Evolutionary conservation across 257 asterid species (phyloP), one percentile per base, ranked within the genome.

Genomic region (Nicotiana paniculata): DNA sequence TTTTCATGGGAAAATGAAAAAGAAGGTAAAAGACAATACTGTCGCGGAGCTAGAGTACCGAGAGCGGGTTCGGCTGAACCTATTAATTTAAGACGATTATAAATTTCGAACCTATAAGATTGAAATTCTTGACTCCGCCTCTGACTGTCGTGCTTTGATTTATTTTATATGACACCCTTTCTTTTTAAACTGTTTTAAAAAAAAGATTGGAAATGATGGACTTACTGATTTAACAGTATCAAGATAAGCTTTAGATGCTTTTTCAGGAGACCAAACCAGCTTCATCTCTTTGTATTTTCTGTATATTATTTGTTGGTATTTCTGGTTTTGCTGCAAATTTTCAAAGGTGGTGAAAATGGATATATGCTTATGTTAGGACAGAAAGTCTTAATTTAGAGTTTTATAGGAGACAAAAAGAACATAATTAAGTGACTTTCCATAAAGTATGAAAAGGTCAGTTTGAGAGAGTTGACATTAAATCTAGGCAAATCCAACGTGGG

Each of bases 401-500:
- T 65, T 70, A 70, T 70, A 70, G 77, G 35, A 39, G 35, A 12
- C 18, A n/a, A 10, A 72, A 24, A 2, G 5, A 66, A 67, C 18
- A 3, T 72, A 72, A 72, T 21, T 46, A 2, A 12, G 24, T 72
- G 61, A 48, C 32, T 6, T 72, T 74, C 62, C 9, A 6, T 24
- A 70, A 70, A 4, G 17, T 53, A 72, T 5, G 79, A 74, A 74
- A 74, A 74, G 12, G 62, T 74, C 62, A 48, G 39, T 74, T 74
- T 6, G 8, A 48, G 43, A 74, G 24, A 48, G 79, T 74, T 74
- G 79, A 48, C 79, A 74, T 26, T 74, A 48, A 3, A 74, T 66
- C 51, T 3, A 66, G 26, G 75, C 75, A 66, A 33, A 66, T 74
- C 79, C 79, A 74, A 74, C 79, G 79, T 74, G 79, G 79, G 62